Evolutionary conservation across 768 basidiomycete genomes (phyloP), one percentile per base, ranked within the genome.

Genomic region (Lanmaoa rubissima): DNA sequence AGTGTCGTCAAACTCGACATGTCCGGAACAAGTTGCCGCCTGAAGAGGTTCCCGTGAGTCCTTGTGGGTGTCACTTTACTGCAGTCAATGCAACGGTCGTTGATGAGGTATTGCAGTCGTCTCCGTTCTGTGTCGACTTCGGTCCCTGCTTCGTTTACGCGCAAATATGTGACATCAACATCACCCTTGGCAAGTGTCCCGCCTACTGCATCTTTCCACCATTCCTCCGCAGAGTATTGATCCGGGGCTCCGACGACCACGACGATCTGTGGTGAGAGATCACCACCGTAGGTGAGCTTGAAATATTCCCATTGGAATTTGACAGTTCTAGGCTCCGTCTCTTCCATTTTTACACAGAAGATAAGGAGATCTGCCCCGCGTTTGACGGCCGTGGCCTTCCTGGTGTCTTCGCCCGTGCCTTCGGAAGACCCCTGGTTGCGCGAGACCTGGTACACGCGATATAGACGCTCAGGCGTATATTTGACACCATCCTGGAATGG

Each of bases 291-390:
- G 2, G 69, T 62, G 36, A 54, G 19, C 46, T 61, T 56, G 57
- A 69, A 69, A 43, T 66, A 53, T 31, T 69, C 64, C 68, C 69
- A 70, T 54, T 66, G 67, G 2, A 26, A 51, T 55, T 52, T 70
- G 58, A 61, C 28, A 24, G 39, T 19, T 13, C 14, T 12, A 26
- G 34, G 1, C 13, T 34, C 46, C 2, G 36, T 17, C 26, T 47
- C 58, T 32, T 59, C 55, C 53, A 53, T 56, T 14, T 48, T 39
- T 21, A 55, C 59, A 9, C 68, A 69, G 45, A 69, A 69, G 50
- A 69, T 45, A 28, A 70, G 66, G 26, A 69, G 69, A 14, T 64
- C 64, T 13, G 62, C 69, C 21, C 49, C 66, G 2, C 68, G 66
- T 53, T 57, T 66, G 42, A 68, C 50, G 34, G 56, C 26, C 12